These are phyloP conservation scores for Sistotremastrum suecicum DNA, from an alignment of 768 basidiomycete species.

Conservation along the genomic window DNA sequence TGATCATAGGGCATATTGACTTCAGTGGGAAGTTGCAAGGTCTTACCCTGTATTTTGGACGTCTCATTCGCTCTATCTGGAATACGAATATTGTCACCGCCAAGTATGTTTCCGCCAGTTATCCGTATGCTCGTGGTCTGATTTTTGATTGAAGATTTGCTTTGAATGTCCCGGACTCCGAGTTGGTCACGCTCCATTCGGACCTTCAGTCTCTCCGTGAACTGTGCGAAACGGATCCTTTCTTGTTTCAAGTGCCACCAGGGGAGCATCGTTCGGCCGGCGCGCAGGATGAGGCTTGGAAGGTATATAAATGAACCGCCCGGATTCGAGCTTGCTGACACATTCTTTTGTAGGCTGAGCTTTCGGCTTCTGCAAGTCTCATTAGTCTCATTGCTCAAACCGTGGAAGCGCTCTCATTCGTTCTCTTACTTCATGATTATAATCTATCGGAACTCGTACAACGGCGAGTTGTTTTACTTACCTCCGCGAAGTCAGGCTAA, in stretches of 20 bases:
- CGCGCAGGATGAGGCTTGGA: constrained; percentile 76
- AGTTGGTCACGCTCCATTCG: constrained; percentile 58
- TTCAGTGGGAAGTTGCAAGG: constrained; percentile 87
- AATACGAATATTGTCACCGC: constrained; percentile 57
- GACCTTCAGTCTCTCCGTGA: constrained; percentile 67
- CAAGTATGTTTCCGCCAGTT: constrained; percentile 29
- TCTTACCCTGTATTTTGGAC: constrained; percentile 72
- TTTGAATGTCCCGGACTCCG: constrained; percentile 47
- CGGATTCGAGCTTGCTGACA: constrained; percentile 5
- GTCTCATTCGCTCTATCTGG: constrained; percentile 82
- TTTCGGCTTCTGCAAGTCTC: constrained; percentile 67
- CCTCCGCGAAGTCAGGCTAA: background rate
- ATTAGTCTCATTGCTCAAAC: constrained; percentile 64
- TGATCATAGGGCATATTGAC: constrained; percentile 40
- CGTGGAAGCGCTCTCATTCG: constrained; percentile 89
- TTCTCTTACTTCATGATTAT: constrained; percentile 87
- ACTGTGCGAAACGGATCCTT: constrained; percentile 68
- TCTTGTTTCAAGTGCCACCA: constrained; percentile 72
- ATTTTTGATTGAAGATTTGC: constrained; percentile 22
- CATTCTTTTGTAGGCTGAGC: constrained; percentile 46
- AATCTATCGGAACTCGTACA: constrained; percentile 71
- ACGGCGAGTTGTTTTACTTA: constrained; percentile 34
- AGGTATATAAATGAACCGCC: constrained; percentile 27
- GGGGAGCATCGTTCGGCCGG: constrained; percentile 43
- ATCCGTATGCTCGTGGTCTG: background rate